These are phyloP conservation scores for Penicillium brasilianum DNA, from an alignment of 2,329 filamentous ascomycete genomes.

Conservation along the genomic window DNA sequence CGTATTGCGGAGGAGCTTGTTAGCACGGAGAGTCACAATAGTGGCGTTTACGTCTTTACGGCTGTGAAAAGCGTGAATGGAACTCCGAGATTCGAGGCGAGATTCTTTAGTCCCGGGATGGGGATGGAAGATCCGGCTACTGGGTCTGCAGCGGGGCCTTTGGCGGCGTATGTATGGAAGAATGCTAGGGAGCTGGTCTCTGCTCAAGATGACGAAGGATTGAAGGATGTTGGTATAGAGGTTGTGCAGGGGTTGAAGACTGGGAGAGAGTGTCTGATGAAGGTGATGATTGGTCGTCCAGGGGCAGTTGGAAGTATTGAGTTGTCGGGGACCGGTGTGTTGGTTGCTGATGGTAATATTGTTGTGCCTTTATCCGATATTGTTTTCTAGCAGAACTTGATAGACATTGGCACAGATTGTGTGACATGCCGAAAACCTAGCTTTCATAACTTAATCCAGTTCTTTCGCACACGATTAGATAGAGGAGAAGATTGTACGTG, in stretches of 20 bases:
- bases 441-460: no score
- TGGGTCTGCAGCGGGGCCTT: background rate
- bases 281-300: background rate
- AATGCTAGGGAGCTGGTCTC: background rate
- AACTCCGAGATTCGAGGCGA: background rate
- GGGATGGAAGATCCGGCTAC: background rate
- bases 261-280: constrained; percentile 1
- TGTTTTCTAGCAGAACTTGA: background rate
- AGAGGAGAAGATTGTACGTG: no score
- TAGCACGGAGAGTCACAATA: background rate
- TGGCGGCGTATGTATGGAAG: background rate
- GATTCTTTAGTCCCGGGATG: background rate
- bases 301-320: background rate
- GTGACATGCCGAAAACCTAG: no score
- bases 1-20: background rate
- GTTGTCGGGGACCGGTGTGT: background rate
- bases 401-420: no score
- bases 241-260: background rate
- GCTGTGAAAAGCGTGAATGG: background rate
- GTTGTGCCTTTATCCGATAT: background rate
- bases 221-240: background rate
- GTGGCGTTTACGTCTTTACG: background rate
- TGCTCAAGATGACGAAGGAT: background rate
- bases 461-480: no score
- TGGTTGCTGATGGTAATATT: background rate